Conservation (phyloP, 78 protist genomes). For the Parvularia atlantis region DNA sequence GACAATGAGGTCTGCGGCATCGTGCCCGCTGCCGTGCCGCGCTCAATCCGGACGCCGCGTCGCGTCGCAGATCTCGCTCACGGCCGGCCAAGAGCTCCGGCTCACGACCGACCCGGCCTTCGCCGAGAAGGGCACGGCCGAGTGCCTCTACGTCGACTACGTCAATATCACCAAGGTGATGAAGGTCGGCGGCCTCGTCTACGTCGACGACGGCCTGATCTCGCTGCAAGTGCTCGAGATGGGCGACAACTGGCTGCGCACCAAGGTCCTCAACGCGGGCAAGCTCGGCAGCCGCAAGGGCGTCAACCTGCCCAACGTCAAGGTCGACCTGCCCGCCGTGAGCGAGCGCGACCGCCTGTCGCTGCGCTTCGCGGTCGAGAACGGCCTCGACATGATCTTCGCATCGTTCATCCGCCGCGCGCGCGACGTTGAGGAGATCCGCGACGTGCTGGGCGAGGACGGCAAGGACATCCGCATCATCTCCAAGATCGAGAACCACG, state of each 20-base stretch:
- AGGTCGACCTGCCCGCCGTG: conserved; percentile 60
- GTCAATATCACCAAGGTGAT: conserved; percentile 18
- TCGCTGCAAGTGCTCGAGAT: conserved; percentile 17
- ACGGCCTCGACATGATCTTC: conserved; percentile 65
- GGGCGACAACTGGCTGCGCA: background rate
- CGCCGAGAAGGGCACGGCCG: background rate
- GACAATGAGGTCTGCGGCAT: background rate
- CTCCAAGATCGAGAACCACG: conserved; percentile 81
- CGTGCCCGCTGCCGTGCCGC: too few relatives aligned
- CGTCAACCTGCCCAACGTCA: conserved; percentile 60
- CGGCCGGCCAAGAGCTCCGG: background rate
- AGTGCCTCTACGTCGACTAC: conserved; percentile 17
- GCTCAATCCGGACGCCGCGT: background rate
- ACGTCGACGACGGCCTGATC: conserved; percentile 62
- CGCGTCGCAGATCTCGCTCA: background rate
- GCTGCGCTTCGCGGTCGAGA: conserved; percentile 36
- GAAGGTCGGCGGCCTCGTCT: conserved; percentile 7
- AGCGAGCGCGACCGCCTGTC: conserved; percentile 67
- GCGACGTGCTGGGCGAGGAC: conserved; percentile 25
- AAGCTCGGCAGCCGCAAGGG: conserved; percentile 55
- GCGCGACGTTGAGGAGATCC: conserved; percentile 35
- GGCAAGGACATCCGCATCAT: conserved; percentile 51
- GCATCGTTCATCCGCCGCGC: conserved; percentile 63
- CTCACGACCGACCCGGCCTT: background rate
- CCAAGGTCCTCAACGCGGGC: conserved; percentile 40